phyloP scores from a whole-genome alignment of 2,329 filamentous ascomycete genomes.

The Colletotrichum phormii region DNA sequence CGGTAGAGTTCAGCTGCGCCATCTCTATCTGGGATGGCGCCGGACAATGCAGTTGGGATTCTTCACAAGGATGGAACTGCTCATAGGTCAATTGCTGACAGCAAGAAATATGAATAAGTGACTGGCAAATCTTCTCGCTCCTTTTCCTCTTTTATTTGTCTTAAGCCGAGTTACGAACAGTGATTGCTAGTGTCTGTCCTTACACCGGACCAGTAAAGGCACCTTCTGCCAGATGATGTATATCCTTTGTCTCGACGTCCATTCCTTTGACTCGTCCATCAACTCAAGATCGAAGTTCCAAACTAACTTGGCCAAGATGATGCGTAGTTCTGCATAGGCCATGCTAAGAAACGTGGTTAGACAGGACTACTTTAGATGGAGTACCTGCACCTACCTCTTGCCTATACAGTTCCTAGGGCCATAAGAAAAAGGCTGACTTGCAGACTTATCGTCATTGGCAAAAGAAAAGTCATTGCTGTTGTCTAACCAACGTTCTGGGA shows the following conservation, averaged over 20 bases:
- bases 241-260: slow-evolving; percentile 51
- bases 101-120: too few species aligned
- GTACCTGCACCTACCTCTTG: slow-evolving; percentile 50
- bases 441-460: slow-evolving; percentile 40
- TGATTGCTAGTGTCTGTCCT: background rate
- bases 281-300: slow-evolving; percentile 59
- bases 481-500: slow-evolving; percentile 53
- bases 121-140: background rate
- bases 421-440: slow-evolving; percentile 59
- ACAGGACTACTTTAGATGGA: background rate
- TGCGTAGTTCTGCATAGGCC: slow-evolving; percentile 60
- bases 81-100: too few species aligned
- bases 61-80: too few species aligned
- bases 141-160: background rate
- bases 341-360: slow-evolving; percentile 41
- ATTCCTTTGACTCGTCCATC: slow-evolving; percentile 44
- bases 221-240: slow-evolving; percentile 53
- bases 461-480: background rate
- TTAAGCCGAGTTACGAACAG: too few species aligned
- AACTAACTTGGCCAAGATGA: slow-evolving; percentile 57
- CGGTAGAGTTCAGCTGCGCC: too few species aligned
- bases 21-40: too few species aligned
- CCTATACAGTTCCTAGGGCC: slow-evolving; percentile 64
- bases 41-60: too few species aligned
- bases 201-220: background rate